Conservation (phyloP, 2,329 filamentous ascomycete genomes). For the Trichoderma cornu-damae region DNA sequence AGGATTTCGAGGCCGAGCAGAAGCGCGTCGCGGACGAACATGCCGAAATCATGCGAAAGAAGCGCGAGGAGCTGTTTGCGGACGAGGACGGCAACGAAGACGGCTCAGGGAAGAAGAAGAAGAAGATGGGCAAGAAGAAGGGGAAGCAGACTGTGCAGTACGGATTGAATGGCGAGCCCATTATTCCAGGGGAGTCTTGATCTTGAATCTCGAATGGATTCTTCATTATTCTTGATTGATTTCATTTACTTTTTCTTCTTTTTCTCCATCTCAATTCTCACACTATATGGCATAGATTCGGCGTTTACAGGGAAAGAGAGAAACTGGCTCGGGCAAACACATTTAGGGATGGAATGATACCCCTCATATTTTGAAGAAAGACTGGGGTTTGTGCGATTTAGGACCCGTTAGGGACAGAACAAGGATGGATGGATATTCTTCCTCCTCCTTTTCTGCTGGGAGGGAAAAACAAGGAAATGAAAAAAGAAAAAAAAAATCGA, state of each 20-base stretch:
- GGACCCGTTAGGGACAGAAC: background rate
- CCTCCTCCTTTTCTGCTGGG: too few relatives aligned
- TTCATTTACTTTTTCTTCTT: background rate
- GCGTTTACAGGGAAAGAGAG: background rate
- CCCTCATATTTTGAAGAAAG: conserved; percentile 6
- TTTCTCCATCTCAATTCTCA: too few relatives aligned
- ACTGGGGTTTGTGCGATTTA: background rate
- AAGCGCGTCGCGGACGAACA: conserved; percentile 42
- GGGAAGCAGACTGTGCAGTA: conserved; percentile 33
- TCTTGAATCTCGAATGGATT: background rate
- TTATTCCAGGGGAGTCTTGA: conserved; percentile 25
- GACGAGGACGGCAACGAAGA: conserved; percentile 31
- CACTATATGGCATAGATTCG: conserved; percentile 15
- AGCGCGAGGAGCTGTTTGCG: conserved; percentile 46
- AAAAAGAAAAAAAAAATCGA: background rate
- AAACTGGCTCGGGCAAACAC: conserved; percentile 9
- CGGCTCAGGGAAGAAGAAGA: conserved; percentile 31
- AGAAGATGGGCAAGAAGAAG: conserved; percentile 31
- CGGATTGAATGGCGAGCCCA: conserved; percentile 36
- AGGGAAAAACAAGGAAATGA: too few relatives aligned
- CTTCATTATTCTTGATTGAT: background rate
- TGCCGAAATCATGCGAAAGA: conserved; percentile 44
- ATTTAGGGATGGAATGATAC: conserved; percentile 8
- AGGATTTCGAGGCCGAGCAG: conserved; percentile 42
- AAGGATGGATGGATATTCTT: background rate